These are phyloP conservation scores for Xanthoconium separans DNA, from an alignment of 1,284 basidiomycete species.

Conservation along the genomic window DNA sequence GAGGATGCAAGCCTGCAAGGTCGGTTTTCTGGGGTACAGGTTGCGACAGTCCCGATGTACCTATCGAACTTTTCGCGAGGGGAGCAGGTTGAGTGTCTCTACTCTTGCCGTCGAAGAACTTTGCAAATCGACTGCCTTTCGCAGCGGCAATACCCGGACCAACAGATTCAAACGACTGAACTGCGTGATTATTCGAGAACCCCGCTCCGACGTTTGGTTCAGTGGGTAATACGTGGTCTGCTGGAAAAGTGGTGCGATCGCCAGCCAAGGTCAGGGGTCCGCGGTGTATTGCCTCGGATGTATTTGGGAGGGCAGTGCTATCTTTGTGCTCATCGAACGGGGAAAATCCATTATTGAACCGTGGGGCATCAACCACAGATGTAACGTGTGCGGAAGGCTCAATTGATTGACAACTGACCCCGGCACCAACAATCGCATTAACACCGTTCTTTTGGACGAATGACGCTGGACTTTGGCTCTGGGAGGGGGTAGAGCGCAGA, in stretches of 20 bases:
- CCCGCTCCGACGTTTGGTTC: constrained; percentile 20
- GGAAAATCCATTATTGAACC: constrained; percentile 44
- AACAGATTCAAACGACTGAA: constrained; percentile 32
- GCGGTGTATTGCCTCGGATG: constrained; percentile 38
- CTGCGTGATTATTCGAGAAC: constrained; percentile 21
- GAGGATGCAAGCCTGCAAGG: constrained; percentile 33
- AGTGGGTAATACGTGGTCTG: constrained; percentile 21
- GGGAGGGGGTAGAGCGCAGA: constrained; percentile 20
- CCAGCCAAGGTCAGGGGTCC: constrained; percentile 19
- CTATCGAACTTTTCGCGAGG: constrained; percentile 40
- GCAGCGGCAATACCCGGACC: constrained; percentile 44
- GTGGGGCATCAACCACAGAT: constrained; percentile 26
- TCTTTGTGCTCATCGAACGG: constrained; percentile 55
- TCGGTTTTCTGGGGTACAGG: constrained; percentile 51
- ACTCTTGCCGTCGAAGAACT: constrained; percentile 75
- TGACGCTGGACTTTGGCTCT: constrained; percentile 24
- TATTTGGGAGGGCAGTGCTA: constrained; percentile 21
- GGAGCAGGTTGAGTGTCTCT: constrained; percentile 42
- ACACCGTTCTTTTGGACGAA: constrained; percentile 25
- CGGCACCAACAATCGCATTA: constrained; percentile 27
- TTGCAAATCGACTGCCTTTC: constrained; percentile 78
- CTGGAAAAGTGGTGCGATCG: constrained; percentile 25
- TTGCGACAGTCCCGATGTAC: constrained; percentile 42
- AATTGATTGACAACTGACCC: constrained; percentile 7
- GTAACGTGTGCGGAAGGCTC: constrained; percentile 25